Conservation (phyloP, 768 basidiomycete species). For the Steccherinum ochraceum region DNA sequence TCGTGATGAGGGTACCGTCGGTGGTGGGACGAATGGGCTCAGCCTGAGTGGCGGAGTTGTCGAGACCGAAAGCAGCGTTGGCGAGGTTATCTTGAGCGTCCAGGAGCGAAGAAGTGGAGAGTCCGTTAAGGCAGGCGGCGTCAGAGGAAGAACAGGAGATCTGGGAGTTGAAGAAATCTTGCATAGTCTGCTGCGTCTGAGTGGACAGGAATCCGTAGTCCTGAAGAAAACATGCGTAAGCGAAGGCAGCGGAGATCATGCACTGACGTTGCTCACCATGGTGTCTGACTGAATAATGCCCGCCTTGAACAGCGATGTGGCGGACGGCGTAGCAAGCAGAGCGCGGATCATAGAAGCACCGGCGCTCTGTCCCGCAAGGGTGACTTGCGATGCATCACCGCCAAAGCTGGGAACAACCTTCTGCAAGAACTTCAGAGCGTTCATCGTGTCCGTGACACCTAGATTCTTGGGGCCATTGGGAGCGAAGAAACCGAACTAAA, state of each 20-base stretch:
- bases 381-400: slow-evolving; percentile 58
- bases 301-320: slow-evolving; percentile 62
- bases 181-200: slow-evolving; percentile 47
- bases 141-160: slow-evolving; percentile 41
- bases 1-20: slow-evolving; percentile 65
- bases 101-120: slow-evolving; percentile 49
- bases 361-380: slow-evolving; percentile 77
- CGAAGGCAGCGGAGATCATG: background rate
- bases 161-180: slow-evolving; percentile 42
- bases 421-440: slow-evolving; percentile 57
- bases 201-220: slow-evolving; percentile 64
- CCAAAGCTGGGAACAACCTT: slow-evolving; percentile 57
- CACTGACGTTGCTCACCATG: slow-evolving; percentile 51
- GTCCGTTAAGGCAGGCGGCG: slow-evolving; percentile 41
- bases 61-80: slow-evolving; percentile 34
- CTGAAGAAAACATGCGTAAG: slow-evolving; percentile 27
- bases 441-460: slow-evolving; percentile 62
- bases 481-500: slow-evolving; percentile 70
- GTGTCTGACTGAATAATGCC: slow-evolving; percentile 86
- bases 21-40: slow-evolving; percentile 62
- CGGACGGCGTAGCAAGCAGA: slow-evolving; percentile 67
- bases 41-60: slow-evolving; percentile 44
- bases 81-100: slow-evolving; percentile 42
- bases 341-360: slow-evolving; percentile 77
- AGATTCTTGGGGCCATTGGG: slow-evolving; percentile 68